Evolutionary conservation across 331 rosid species (phyloP), one percentile per base, ranked within the genome.

Genomic region (Prunus yedoensis): DNA sequence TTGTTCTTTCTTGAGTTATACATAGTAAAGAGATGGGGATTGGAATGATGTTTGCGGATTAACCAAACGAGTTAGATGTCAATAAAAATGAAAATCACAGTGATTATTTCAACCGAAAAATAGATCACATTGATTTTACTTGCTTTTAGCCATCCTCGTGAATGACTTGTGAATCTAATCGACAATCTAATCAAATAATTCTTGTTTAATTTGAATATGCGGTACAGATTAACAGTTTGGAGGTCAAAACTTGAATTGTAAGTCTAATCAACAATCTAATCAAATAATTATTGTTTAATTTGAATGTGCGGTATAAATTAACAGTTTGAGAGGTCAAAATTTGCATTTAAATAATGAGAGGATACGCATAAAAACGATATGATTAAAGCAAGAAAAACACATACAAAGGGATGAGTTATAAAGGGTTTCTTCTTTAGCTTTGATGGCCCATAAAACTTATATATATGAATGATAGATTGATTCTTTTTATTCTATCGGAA

Each of bases 401-500:
- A 43, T 71, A 66, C 58, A 20, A 63, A 50, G 74, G 51, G 74
- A 52, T 53, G 77, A 50, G 73, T 64, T 43, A 23, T 56, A 63
- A 75, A 63, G 53, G 73, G 57, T 41, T 68, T 12, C 57, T 47
- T 65, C 16, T 16, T 18, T n/a, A 57, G 71, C 59, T 60, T 60
- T 57, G 77, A 72, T 75, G 67, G 43, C 59, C 80, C 64, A 45
- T 20, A 30, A 45, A 74, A 60, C 62, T 68, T 80, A 17, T 17
- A 76, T 17, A 76, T 65, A 38, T 67, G 60, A 32, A 68, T 46
- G 16, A 59, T 50, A 23, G 6, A 72, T 62, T 62, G 58, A 35
- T 63, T 68, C 57, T 75, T 35, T 13, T 47, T 8, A 58, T 35
- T 75, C 16, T 64, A 43, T 68, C 76, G 2, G 65, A 79, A 25